Base-by-base conservation (phyloP, 2,329 filamentous ascomycete genomes). In the Exophiala sideris region DNA sequence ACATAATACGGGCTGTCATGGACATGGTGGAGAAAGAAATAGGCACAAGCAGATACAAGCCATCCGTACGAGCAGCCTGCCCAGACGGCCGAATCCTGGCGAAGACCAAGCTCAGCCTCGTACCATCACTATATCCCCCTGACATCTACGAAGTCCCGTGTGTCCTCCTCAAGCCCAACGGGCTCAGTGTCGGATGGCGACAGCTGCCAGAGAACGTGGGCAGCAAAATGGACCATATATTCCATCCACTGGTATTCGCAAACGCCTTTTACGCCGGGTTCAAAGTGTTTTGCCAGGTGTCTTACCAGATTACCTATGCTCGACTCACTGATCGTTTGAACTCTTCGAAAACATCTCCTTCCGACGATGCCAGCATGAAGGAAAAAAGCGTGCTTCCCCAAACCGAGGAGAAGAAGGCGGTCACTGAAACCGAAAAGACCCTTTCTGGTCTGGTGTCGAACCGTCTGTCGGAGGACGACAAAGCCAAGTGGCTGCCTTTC, bases 111-210 rank as follows among this genome's bases (percentile, higher is more conserved):
- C 50, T 61, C 34, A 53, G 58, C 21, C 20, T 64, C 8, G 48
- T 59, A 8, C 51, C 53, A 6, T 58, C 58, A 7, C 16, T 62
- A 10, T 47, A 42, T 35, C 57, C 54, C 8, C 60, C 62, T 1
- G 38, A 50, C 0, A 47, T 54, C 1, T 64, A 64, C 36, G 58
- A 62, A 46, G 54, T 62, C 20, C 58, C 57, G 4, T 62, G 58
- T 48, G 18, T 61, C 36, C 50, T 57, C 36, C 20, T 61, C n/a
- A 50, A 49, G 24, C 47, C 57, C 10, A 42, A 45, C 34, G 45
- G 21, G 11, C 12, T 54, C 16, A 51, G n/a, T 4, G 46, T 48
- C 16, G 58, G 51, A 7, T 64, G 62, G 62, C 56, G 53, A n/a
- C 35, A 36, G 33, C 39, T 64, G 20, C 50, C 51, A 8, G 50